These are phyloP conservation scores for Aciculosporium take DNA, from an alignment of 2,329 filamentous ascomycete species.

Conservation along the genomic window DNA sequence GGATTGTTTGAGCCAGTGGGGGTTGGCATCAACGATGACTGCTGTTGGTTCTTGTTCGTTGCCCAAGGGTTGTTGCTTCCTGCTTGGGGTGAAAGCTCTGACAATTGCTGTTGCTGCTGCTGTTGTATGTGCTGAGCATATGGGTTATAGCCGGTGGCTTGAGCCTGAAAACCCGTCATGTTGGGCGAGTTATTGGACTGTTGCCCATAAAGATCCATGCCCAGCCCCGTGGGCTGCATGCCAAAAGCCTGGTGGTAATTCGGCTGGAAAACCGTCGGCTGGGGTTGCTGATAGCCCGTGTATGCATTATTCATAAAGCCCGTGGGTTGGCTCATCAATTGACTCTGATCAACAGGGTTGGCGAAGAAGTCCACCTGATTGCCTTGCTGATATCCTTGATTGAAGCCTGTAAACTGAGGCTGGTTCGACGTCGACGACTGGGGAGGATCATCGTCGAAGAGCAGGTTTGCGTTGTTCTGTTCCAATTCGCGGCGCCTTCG, in stretches of 20 bases:
- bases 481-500: constrained; percentile 75
- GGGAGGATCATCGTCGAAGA: constrained; percentile 71
- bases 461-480: constrained; percentile 64
- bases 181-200: constrained; percentile 16
- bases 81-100: constrained; percentile 52
- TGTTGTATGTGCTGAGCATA: constrained; percentile 32
- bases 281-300: constrained; percentile 34
- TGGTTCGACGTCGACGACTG: constrained; percentile 33
- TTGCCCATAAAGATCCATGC: constrained; percentile 55
- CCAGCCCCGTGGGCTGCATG: constrained; percentile 45
- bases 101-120: constrained; percentile 23
- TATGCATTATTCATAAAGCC: constrained; percentile 50
- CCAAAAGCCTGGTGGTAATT: constrained; percentile 56
- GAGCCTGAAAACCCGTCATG: constrained; percentile 32
- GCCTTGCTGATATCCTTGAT: constrained; percentile 96
- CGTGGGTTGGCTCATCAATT: constrained; percentile 65
- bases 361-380: constrained; percentile 94
- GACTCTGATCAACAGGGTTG: constrained; percentile 69
- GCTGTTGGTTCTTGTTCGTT: constrained; percentile 40
- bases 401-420: constrained; percentile 75
- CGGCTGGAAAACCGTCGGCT: constrained; percentile 37
- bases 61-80: constrained; percentile 96
- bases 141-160: constrained; percentile 40
- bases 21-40: constrained; percentile 56
- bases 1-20: constrained; percentile 96